A percentile compares a stretch with the other conserved stretches of the same genome.
Evolutionary conservation across 225 moss, liverwort and hornwort species (phyloP).

Genomic region (Neckera pumila): DNA sequence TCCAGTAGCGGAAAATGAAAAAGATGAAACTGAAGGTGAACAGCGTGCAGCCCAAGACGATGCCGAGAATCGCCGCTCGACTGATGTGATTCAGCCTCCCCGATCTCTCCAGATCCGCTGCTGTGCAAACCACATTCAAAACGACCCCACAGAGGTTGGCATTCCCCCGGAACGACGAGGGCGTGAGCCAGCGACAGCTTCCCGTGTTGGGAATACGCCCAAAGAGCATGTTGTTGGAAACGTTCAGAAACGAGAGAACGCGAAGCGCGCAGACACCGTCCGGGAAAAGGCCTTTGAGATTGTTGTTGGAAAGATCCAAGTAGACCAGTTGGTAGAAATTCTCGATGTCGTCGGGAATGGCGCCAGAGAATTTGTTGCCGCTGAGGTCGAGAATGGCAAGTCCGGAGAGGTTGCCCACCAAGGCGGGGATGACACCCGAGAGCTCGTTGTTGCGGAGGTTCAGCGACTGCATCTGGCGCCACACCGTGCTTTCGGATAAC

Average conservation of each 20-base stretch:
- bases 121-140: neutral
- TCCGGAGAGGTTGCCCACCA: constrained; percentile 30
- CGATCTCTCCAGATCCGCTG: neutral
- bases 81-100: neutral
- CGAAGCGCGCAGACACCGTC: constrained; percentile 8
- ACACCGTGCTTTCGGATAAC: constrained; percentile 45
- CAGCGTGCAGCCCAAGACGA: constrained; percentile 46
- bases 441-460: constrained; percentile 40
- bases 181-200: neutral
- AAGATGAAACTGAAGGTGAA: constrained; percentile 33
- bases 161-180: constrained; percentile 12
- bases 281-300: constrained; percentile 47
- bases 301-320: constrained; percentile 51
- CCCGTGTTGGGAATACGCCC: constrained; percentile 15
- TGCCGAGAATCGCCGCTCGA: constrained; percentile 41
- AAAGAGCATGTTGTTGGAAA: constrained; percentile 14
- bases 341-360: constrained; percentile 32
- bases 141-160: constrained; percentile 9
- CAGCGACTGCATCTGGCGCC: constrained; percentile 40
- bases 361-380: constrained; percentile 26
- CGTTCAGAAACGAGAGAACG: constrained; percentile 9
- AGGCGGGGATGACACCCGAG: constrained; percentile 24
- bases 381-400: constrained; percentile 43
- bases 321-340: constrained; percentile 24
- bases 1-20: constrained; percentile 18